These are phyloP conservation scores for Acaromyces ingoldii DNA, from an alignment of 1,284 basidiomycete genomes.

Conservation along the genomic window DNA sequence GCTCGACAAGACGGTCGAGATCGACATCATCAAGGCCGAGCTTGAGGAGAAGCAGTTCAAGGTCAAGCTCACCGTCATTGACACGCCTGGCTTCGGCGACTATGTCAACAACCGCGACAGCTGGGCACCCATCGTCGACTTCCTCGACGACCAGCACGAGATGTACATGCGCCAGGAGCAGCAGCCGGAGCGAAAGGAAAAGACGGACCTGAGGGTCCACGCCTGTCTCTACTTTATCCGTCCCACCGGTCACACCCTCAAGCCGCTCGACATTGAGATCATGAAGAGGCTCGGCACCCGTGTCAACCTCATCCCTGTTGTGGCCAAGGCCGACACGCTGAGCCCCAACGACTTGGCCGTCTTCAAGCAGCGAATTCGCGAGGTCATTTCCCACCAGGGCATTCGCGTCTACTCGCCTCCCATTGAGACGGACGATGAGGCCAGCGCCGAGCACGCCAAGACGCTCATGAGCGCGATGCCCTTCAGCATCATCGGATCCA, in stretches of 20 bases:
- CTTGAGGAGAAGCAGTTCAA: conserved; percentile 99
- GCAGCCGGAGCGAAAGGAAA: conserved; percentile 86
- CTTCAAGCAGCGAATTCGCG: conserved; percentile 89
- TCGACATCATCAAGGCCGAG: conserved; percentile 60
- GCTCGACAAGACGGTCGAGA: conserved; percentile 95
- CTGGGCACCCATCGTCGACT: conserved; percentile 97
- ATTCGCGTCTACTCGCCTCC: conserved; percentile 94
- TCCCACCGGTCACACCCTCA: conserved; percentile 92
- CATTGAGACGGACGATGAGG: conserved; percentile 83
- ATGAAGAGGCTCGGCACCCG: conserved; percentile 96
- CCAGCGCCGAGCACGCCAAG: conserved; percentile 80
- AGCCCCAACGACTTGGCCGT: conserved; percentile 83
- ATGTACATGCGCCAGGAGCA: conserved; percentile 99
- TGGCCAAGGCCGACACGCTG: conserved; percentile 93
- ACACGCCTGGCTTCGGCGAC: conserved; percentile 98
- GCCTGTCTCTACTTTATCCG: conserved; percentile 97
- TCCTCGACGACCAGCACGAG: conserved; percentile 99
- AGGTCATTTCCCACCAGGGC: conserved; percentile 81
- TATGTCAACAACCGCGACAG: conserved; percentile 98
- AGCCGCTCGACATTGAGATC: conserved; percentile 97
- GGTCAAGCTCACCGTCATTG: conserved; percentile 97
- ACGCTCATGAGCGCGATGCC: conserved; percentile 79
- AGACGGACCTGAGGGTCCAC: conserved; percentile 92
- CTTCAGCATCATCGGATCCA: conserved; percentile 97
- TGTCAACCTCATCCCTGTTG: conserved; percentile 94